These are phyloP conservation scores for Aureobasidium sp. DNA, from an alignment of 2,329 filamentous ascomycete species.

Conservation along the genomic window DNA sequence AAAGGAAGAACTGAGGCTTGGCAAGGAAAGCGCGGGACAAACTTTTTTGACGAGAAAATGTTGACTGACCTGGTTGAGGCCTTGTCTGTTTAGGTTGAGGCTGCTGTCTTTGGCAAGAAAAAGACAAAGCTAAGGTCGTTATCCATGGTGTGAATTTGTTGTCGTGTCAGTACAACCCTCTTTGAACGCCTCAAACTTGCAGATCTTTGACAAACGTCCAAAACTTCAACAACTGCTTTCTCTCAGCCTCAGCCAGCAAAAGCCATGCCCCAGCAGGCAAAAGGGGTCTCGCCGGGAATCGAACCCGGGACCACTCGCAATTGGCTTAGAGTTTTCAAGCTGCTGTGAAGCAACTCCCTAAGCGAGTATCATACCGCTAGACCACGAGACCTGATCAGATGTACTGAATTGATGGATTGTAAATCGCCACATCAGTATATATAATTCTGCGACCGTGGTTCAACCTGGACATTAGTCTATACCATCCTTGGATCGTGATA, in stretches of 20 bases:
- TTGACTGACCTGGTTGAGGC: neutral
- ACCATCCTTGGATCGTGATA: no score
- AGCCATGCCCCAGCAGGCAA: neutral
- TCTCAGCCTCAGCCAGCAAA: neutral
- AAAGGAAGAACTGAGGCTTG: neutral
- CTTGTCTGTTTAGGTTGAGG: neutral
- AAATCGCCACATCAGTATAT: neutral
- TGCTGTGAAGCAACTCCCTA: neutral
- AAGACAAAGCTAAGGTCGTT: neutral
- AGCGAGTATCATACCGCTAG: constrained; percentile 14
- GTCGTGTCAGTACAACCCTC: neutral
- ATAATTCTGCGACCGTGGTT: neutral
- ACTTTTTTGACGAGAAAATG: neutral
- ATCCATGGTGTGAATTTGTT: neutral
- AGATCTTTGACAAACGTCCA: neutral
- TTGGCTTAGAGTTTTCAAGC: constrained; percentile 7
- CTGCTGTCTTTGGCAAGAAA: neutral
- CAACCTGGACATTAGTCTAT: no score
- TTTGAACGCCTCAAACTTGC: no score
- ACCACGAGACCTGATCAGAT: constrained; percentile 7
- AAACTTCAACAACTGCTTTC: neutral
- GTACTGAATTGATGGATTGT: neutral
- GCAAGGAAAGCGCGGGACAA: neutral
- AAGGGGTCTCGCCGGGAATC: constrained; percentile 10
- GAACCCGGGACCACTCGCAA: constrained; percentile 18